Percentiles rank a stretch among this genome's conserved stretches.
phyloP scores from a whole-genome alignment of 169 alveolate genomes.

The Babesia sp. region DNA sequence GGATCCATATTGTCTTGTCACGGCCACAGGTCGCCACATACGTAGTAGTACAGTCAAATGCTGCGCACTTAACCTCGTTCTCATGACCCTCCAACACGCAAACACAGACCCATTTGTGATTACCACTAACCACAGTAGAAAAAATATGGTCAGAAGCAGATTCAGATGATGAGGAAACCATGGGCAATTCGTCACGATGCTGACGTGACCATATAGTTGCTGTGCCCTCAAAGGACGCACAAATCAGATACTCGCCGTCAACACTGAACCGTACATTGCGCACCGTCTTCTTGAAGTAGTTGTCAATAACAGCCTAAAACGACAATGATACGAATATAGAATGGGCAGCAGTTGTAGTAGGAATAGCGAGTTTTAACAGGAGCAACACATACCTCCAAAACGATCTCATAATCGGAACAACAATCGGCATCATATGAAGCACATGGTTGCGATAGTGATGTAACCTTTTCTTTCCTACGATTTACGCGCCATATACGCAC shows the following conservation, averaged over 20 bases:
- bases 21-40: constrained; percentile 79
- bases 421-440: constrained; percentile 23
- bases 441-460: constrained; percentile 18
- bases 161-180: neutral
- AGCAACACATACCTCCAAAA: constrained; percentile 34
- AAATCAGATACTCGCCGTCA: constrained; percentile 72
- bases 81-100: constrained; percentile 76
- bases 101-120: constrained; percentile 61
- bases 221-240: constrained; percentile 78
- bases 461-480: neutral
- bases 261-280: constrained; percentile 71
- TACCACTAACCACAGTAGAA: neutral
- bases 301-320: constrained; percentile 62
- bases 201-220: constrained; percentile 44
- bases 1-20: constrained; percentile 76
- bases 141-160: neutral
- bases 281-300: constrained; percentile 70
- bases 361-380: neutral
- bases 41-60: constrained; percentile 67
- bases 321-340: neutral
- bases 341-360: too few relatives aligned
- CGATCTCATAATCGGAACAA: constrained; percentile 40
- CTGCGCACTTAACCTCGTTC: constrained; percentile 76
- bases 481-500: constrained; percentile 89
- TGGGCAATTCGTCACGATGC: neutral